Percentiles rank a stretch among this genome's conserved stretches.
Conservation (phyloP, 169 alveolate species). For the Theileria annulata region DNA sequence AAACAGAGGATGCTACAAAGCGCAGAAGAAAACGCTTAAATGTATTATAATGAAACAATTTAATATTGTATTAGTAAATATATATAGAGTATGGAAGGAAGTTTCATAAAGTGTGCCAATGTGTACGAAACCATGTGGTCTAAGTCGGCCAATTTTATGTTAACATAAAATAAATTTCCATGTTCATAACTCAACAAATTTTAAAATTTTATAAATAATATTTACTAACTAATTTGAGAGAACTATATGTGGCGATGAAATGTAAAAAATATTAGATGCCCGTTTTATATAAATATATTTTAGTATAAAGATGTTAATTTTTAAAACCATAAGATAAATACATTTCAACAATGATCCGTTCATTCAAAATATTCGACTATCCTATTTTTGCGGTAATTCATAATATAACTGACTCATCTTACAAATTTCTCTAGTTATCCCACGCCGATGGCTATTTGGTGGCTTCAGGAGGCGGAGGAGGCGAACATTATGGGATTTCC, state of each 20-base stretch:
- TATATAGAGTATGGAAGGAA: neutral
- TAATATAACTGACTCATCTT: neutral
- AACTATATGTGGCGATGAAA: neutral
- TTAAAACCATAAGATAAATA: neutral
- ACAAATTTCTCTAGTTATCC: slow-evolving; percentile 46
- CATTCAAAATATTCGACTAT: slow-evolving; percentile 38
- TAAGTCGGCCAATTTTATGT: neutral
- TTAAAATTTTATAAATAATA: neutral
- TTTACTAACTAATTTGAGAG: neutral
- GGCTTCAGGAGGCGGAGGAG: slow-evolving; percentile 84
- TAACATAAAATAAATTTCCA: neutral
- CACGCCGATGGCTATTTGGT: slow-evolving; percentile 70
- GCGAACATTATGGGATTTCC: slow-evolving; percentile 73
- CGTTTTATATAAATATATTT: slow-evolving; percentile 9
- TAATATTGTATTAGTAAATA: neutral
- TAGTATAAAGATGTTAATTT: slow-evolving; percentile 14
- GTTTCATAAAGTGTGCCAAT: neutral
- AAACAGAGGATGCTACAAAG: slow-evolving; percentile 1
- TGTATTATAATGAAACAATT: slow-evolving; percentile 1
- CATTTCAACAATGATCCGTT: slow-evolving; percentile 5
- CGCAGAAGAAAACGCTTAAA: slow-evolving; percentile 1
- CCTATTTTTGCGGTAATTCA: slow-evolving; percentile 63
- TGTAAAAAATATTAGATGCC: neutral
- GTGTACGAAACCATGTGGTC: neutral
- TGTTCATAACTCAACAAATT: neutral